Base-by-base conservation (phyloP, 2,329 filamentous ascomycete genomes). In the Magnaporthiopsis poae region DNA sequence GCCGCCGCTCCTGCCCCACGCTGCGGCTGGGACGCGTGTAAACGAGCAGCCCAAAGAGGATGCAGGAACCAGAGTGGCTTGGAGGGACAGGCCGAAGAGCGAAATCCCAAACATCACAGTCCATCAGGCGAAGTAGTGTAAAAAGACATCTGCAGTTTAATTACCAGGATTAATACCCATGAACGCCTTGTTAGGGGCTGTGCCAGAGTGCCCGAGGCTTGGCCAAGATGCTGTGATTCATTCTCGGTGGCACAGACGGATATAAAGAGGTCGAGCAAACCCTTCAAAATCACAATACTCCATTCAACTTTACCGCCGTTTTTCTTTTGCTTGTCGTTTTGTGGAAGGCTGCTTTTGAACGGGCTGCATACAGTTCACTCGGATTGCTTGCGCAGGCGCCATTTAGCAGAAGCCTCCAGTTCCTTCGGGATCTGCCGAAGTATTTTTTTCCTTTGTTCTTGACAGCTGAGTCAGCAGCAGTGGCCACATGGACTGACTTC, bases 1-100 rank as follows among this genome's bases (percentile, higher is more conserved):
- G 36, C 65, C 21, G 65, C 39, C 61, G 39, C 39, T 66, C 8
- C 15, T 56, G 9, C 46, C 46, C 46, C 21, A 56, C 46, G n/a
- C 7, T 21, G 46, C 9, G 9, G 46, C 46, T 5, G 46, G 46
- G 46, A 21, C 21, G 46, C 46, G 46, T 9, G 21, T 56, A 56
- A 56, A 18, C 46, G 46, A 25, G 46, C 46, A n/a, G 46, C 21
- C 21, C n/a, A 56, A 21, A 56, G 46, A 56, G 9, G 21, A 25
- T 2, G n/a, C 46, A 56, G 46, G 46, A 56, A 56, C 21, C 18
- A 25, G 46, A 25, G 21, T 21, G 5, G 21, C 18, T n/a, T 2
- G 46, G 46, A 56, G 18, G n/a, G 46, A 9, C 18, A 56, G 46
- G 21, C 46, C 46, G 21, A n/a, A 25, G 4, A 21, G 18, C 21